Conservation (phyloP, 2,329 filamentous ascomycete genomes). For the Phyllosticta paracitricarpa region DNA sequence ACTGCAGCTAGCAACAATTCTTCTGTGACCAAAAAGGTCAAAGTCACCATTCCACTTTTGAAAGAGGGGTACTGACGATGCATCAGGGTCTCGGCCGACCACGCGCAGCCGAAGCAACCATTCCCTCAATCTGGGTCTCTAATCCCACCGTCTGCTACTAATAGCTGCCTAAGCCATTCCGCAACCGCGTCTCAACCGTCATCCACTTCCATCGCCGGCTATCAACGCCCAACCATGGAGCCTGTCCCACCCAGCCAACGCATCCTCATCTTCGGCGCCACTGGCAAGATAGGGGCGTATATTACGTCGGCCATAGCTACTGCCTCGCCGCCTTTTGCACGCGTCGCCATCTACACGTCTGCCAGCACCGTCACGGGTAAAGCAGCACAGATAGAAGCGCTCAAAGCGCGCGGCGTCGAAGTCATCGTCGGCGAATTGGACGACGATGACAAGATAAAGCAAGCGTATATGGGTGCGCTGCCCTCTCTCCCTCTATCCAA, state of each 20-base stretch:
- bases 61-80: neutral
- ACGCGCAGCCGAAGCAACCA: neutral
- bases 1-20: neutral
- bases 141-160: neutral
- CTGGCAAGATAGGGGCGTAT: conserved; percentile 42
- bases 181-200: too few relatives aligned
- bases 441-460: conserved; percentile 41
- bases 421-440: conserved; percentile 48
- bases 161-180: neutral
- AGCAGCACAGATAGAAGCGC: conserved; percentile 35
- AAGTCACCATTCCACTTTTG: neutral
- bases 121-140: neutral
- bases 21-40: neutral
- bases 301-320: conserved; percentile 42
- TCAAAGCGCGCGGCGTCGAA: conserved; percentile 40
- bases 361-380: conserved; percentile 42
- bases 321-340: conserved; percentile 35
- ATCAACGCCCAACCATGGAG: too few relatives aligned
- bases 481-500: neutral
- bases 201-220: neutral
- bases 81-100: neutral
- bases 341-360: conserved; percentile 49
- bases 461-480: conserved; percentile 44
- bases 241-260: conserved; percentile 22
- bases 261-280: conserved; percentile 45